Conservation (phyloP, 768 basidiomycete species). For the Rhodotorula babjevae region DNA sequence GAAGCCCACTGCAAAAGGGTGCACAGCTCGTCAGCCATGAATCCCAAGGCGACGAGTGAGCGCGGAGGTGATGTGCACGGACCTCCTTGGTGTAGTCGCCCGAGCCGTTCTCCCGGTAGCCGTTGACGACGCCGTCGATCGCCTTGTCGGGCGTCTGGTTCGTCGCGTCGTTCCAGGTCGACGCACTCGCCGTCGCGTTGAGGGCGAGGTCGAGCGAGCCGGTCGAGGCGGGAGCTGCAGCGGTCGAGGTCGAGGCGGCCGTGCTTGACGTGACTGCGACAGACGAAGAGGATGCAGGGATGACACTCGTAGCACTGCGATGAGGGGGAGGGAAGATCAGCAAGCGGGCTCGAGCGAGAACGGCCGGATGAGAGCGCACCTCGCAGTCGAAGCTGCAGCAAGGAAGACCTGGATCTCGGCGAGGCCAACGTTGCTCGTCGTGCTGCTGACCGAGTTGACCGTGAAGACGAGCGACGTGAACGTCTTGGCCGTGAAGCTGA, state of each 20-base stretch:
- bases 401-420: constrained; percentile 15
- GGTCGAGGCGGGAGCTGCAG: background rate
- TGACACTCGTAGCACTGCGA: background rate
- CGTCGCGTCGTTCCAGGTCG: background rate
- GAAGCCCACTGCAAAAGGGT: constrained; percentile 20
- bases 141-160: constrained; percentile 1
- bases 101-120: constrained; percentile 24
- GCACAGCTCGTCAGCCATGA: too few species aligned
- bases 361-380: background rate
- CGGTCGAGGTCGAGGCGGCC: background rate
- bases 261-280: too few species aligned
- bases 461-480: background rate
- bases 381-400: background rate
- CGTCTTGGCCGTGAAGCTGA: constrained; percentile 6
- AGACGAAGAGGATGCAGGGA: background rate
- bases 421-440: constrained; percentile 16
- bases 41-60: too few species aligned
- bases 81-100: constrained; percentile 29
- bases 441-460: constrained; percentile 6
- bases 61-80: background rate
- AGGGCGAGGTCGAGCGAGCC: background rate
- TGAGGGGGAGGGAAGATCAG: too few species aligned
- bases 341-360: background rate
- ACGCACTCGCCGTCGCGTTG: constrained; percentile 2
- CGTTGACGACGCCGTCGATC: constrained; percentile 22